Conservation (phyloP, 176 grass and related monocot genomes). For the Puya raimondii region DNA sequence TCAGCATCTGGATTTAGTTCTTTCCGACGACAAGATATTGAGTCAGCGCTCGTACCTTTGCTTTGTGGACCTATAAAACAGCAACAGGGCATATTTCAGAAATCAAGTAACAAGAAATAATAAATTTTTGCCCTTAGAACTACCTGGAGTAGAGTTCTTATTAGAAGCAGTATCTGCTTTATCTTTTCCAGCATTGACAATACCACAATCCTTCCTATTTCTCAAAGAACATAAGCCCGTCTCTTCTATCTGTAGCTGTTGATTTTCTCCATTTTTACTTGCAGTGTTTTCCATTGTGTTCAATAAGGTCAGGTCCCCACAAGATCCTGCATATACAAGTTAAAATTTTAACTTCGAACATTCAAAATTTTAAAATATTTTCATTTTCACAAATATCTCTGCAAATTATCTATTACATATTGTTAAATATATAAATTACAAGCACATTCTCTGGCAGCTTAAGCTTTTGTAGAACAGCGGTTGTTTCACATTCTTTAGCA, state of each 20-base stretch:
- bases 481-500: too few relatives aligned
- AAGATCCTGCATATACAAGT: conserved; percentile 23
- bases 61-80: conserved; percentile 28
- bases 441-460: too few relatives aligned
- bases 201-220: background rate
- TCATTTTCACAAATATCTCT: too few relatives aligned
- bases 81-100: background rate
- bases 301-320: conserved; percentile 42
- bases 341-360: background rate
- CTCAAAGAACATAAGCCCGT: background rate
- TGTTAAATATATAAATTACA: too few relatives aligned
- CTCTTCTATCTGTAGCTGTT: conserved; percentile 20
- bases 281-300: conserved; percentile 30
- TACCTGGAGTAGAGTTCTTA: conserved; percentile 9
- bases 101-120: conserved; percentile 5
- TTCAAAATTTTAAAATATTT: background rate
- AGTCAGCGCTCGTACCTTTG: background rate
- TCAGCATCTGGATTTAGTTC: conserved; percentile 22
- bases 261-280: conserved; percentile 26
- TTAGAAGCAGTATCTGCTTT: background rate
- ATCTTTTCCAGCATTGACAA: background rate
- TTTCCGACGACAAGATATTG: conserved; percentile 4
- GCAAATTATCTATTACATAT: too few relatives aligned
- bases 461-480: too few relatives aligned
- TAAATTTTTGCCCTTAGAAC: background rate